Base-by-base conservation (phyloP, 208 protist genomes). In the Trypanosomatidae sp. region DNA sequence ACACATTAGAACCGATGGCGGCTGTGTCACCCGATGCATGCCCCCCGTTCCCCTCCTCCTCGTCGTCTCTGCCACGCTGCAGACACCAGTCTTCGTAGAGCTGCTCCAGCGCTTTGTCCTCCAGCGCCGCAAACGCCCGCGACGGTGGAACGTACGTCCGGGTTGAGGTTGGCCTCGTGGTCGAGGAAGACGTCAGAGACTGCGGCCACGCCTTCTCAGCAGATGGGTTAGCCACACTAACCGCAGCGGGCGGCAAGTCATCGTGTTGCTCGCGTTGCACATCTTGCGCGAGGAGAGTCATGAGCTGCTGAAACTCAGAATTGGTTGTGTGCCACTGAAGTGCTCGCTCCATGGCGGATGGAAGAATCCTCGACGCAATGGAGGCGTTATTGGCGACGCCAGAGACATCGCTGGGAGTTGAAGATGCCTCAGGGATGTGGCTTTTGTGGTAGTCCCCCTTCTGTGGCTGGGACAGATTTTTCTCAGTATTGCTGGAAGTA, bases 31-130 rank as follows among this genome's bases (percentile, higher is more conserved):
- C 22, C 0, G 62, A 49, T 60, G 53, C 36, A 59, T 30, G 49
- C 49, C 28, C 49, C 15, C 30, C 44, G 9, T 33, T n/a, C 7
- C 12, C 49, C 62, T 82, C 68, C 36, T 5, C 55, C 15, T 22
- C 55, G 39, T 72, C 68, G n/a, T 8, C 64, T 15, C 62, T 70
- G 10, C 41, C 68, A 25, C 76, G 53, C 66, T 62, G 66, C 13
- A 80, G 50, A 12, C 73, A 64, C 83, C 84, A 90, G 59, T 80
- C 66, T 41, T 83, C 80, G 68, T 92, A 96, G 30, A 96, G 70
- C 68, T 84, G 76, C 25, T 92, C 81, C 62, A 96, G 73, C n/a
- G 82, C 82, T 1, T 82, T 82, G 43, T 88, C 73, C 68, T 94
- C 84, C 55, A 91, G 69, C 5, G 91, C 80, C 9, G 81, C 60